Evolutionary conservation across 371 early-diverging fungal species (phyloP), one percentile per base, ranked within the genome.

Genomic region (Vairimorpha apis): DNA sequence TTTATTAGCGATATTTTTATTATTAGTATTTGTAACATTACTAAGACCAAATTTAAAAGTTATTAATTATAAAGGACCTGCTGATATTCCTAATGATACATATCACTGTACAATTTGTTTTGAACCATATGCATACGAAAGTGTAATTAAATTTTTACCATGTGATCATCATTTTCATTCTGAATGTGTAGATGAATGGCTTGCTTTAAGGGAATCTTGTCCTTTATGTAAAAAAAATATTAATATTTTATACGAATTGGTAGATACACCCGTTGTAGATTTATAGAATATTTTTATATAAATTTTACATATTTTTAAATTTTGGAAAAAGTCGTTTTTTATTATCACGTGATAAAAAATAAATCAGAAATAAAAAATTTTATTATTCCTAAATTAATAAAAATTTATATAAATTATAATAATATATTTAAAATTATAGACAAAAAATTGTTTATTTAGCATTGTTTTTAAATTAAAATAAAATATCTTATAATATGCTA

Each of bases 131-230:
- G 66, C 53, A 25, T 27, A 38, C 13, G 78, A 79, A 29, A 79
- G 65, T 37, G 41, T 76, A 35, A 69, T 85, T 18, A 82, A 82
- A 70, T 63, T 77, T 30, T 77, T 85, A 13, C 83, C 83, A 1
- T 85, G 85, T 65, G 77, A 77, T 30, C 85, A 85, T 67, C 82
- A 83, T 70, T 85, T 83, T 70, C 85, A 85, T 66, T 59, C 45
- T 55, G 69, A 71, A 10, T 85, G 85, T 70, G 81, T 85, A 44
- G 85, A 85, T 67, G 83, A 82, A 56, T 85, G 85, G 85, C 81
- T 85, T 69, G 74, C 78, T 59, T 49, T 83, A 12, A 83, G 80
- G 41, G 83, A 85, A 66, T 68, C 82, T 16, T 85, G 85, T 62
- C 85, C 85, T 21, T 45, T 83, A 14, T 85, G 85, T 67, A 85